Percentiles rank a stretch among this genome's conserved stretches.
Conservation (phyloP, 495 filamentous ascomycete genomes). For the Pseudotulostoma volvatum region DNA sequence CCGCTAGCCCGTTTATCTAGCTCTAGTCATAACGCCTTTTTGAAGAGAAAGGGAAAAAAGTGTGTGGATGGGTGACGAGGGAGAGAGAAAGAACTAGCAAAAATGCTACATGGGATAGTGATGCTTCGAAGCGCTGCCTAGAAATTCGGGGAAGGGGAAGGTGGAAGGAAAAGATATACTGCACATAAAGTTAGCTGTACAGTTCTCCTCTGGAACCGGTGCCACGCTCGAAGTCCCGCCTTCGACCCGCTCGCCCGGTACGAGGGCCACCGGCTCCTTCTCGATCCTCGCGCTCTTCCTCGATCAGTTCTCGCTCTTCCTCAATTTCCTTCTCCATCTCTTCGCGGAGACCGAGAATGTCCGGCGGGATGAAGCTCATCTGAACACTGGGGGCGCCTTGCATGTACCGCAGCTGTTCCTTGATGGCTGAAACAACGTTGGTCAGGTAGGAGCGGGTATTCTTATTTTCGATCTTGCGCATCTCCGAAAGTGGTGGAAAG, state of each 20-base stretch:
- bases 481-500: constrained; percentile 58
- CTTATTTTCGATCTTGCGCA: constrained; percentile 54
- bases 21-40: too few species aligned
- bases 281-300: constrained; percentile 34
- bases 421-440: constrained; percentile 53
- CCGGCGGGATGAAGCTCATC: constrained; percentile 62
- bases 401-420: constrained; percentile 77
- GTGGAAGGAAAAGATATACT: too few species aligned
- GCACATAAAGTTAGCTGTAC: constrained; percentile 17
- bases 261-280: constrained; percentile 14
- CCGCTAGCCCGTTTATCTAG: too few species aligned
- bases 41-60: too few species aligned
- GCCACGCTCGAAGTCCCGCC: constrained; percentile 27
- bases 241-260: constrained; percentile 10
- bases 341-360: constrained; percentile 55
- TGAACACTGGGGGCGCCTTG: constrained; percentile 75
- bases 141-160: too few species aligned
- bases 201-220: constrained; percentile 27
- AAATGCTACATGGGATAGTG: too few species aligned
- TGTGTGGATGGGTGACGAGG: too few species aligned
- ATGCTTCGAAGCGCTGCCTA: too few species aligned
- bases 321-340: constrained; percentile 64
- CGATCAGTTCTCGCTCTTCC: constrained; percentile 47
- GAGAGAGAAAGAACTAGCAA: too few species aligned
- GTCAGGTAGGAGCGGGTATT: constrained; percentile 63